A percentile compares a stretch with the other conserved stretches of the same genome.
Evolutionary conservation across 139 green algal genomes (phyloP).

Genomic region (Auxenochlorella pyrenoidosa): DNA sequence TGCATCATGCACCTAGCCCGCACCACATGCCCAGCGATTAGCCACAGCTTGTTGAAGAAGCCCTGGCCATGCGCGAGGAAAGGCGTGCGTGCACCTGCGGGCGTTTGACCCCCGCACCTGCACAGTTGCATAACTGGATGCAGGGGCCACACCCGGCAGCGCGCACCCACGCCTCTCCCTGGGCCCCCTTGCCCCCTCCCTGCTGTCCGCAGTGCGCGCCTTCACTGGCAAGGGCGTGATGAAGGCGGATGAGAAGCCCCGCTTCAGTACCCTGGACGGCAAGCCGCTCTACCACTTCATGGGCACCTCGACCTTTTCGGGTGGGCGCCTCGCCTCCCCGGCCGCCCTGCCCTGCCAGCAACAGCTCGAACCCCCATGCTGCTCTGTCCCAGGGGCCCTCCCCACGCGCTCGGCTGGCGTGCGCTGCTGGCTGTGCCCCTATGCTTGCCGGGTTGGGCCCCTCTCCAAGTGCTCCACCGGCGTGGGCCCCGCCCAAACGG

Average conservation of each 20-base stretch:
- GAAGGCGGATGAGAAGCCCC: conserved; percentile 82
- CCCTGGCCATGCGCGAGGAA: too few relatives aligned
- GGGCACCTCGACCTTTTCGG: conserved; percentile 96
- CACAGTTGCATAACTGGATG: too few relatives aligned
- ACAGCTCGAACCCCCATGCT: neutral
- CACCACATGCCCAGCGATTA: neutral
- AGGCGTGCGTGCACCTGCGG: too few relatives aligned
- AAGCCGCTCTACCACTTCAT: conserved; percentile 99
- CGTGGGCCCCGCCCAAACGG: too few relatives aligned
- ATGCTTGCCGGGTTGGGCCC: too few relatives aligned
- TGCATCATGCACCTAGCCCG: neutral
- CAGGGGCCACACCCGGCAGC: too few relatives aligned
- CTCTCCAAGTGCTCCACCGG: too few relatives aligned
- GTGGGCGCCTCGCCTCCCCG: neutral
- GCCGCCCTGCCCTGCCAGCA: neutral
- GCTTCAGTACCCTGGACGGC: conserved; percentile 85
- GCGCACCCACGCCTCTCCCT: neutral
- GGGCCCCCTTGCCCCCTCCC: neutral
- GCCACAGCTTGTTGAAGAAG: neutral
- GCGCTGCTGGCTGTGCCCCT: too few relatives aligned
- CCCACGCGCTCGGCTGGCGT: too few relatives aligned
- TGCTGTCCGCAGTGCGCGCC: conserved; percentile 63
- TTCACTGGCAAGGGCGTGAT: conserved; percentile 96
- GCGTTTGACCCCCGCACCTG: too few relatives aligned
- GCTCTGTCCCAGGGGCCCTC: too few relatives aligned